Percentiles rank a stretch among this genome's conserved stretches.
phyloP scores from a whole-genome alignment of 352 stramenopile species.

The Pythium periplocum region DNA sequence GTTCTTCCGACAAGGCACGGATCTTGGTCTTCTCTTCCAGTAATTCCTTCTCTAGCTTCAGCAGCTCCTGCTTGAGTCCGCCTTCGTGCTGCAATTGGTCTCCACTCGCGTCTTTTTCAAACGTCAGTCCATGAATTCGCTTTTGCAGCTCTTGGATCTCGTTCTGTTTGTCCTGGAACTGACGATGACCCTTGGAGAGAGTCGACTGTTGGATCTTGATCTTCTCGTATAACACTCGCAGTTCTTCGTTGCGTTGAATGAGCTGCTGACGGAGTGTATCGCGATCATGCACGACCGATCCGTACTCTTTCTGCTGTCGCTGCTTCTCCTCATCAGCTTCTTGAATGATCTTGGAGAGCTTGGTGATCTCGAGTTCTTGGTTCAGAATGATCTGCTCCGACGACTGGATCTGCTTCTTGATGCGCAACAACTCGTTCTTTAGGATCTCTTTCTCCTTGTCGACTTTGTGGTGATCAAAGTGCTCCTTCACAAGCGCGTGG shows the following conservation, averaged over 20 bases:
- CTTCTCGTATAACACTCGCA: conserved; percentile 87
- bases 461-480: conserved; percentile 92
- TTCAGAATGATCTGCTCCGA: conserved; percentile 88
- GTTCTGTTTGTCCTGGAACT: conserved; percentile 66
- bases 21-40: conserved; percentile 86
- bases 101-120: conserved; percentile 56
- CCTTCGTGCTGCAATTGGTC: conserved; percentile 59
- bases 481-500: conserved; percentile 89
- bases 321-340: conserved; percentile 88
- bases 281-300: conserved; percentile 79
- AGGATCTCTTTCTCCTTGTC: conserved; percentile 91
- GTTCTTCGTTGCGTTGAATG: conserved; percentile 83
- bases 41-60: conserved; percentile 69
- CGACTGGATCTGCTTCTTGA: conserved; percentile 88
- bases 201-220: conserved; percentile 90
- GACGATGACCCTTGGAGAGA: conserved; percentile 66
- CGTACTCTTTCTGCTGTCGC: conserved; percentile 83
- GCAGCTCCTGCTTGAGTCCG: conserved; percentile 51
- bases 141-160: conserved; percentile 49
- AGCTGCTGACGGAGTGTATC: conserved; percentile 85
- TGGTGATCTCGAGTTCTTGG: conserved; percentile 75
- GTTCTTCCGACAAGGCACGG: conserved; percentile 82
- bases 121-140: conserved; percentile 48
- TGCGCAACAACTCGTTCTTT: conserved; percentile 87
- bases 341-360: conserved; percentile 86